Base-by-base conservation (phyloP, 768 basidiomycete genomes). In the Tephrocybe sp. region DNA sequence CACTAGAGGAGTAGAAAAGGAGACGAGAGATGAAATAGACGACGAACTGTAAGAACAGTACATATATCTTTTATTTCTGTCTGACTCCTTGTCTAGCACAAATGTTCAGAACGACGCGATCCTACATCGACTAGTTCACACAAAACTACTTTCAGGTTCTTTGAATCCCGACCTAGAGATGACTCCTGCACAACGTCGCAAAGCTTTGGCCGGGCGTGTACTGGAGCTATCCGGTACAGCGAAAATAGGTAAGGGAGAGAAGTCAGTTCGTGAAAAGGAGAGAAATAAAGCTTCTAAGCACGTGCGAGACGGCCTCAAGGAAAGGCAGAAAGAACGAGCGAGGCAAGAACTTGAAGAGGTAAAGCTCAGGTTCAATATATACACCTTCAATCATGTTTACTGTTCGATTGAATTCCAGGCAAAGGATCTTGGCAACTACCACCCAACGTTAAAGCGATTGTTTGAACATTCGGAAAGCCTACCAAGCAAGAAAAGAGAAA, bases 351-450 rank as follows among this genome's bases (percentile, higher is more conserved):
- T 92, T 7, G 83, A 88, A 61, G 86, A 91, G 82, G 91, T 90
- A 35, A 35, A n/a, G 64, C 59, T 62, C 65, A 41, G 15, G 13
- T 41, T 2, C 12, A 64, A 71, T 5, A 12, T 63, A 68, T 68
- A 21, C 18, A 55, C 42, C 3, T 26, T 42, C 19, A 16, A n/a
- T 27, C 34, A 39, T 30, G 13, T 16, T 24, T 8, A 15, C 45
- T 34, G 41, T 42, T 38, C 44, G 32, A 51, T 25, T 32, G 15
- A 28, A 32, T 26, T 24, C 47, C 47, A 93, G 91, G 89, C 89
- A 5, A 93, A 92, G 68, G 79, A 87, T 54, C 54, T 89, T 53
- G 91, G 91, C 15, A 92, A 91, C 64, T 93, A 92, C 62, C 89
- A 93, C 57, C 89, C 87, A 31, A 72, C 76, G 4, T 69, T 92